phyloP scores from a whole-genome alignment of 805 yeast genomes.

The Metschnikowia anglica region DNA sequence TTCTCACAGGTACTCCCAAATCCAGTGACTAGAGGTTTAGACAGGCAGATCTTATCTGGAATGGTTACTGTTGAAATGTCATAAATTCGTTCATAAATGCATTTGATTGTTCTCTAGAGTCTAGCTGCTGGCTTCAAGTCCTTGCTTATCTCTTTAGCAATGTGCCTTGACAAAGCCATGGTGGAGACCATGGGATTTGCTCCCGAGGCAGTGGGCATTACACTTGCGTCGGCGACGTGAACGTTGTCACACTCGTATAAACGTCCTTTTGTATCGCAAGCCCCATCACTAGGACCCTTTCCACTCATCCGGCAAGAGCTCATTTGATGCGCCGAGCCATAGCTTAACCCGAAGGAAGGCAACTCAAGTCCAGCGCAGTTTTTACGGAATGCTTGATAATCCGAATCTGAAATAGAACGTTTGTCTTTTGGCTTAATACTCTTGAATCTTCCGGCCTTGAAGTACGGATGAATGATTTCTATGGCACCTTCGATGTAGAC shows the following conservation, averaged over 20 bases:
- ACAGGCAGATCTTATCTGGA: neutral
- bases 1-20: too few species aligned
- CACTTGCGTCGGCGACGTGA: conserved; percentile 50
- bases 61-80: neutral
- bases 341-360: conserved; percentile 28
- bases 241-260: conserved; percentile 49
- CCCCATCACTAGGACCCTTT: conserved; percentile 43
- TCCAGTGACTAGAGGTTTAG: too few species aligned
- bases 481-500: conserved; percentile 50
- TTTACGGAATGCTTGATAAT: conserved; percentile 41
- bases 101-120: conserved; percentile 18
- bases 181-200: conserved; percentile 54
- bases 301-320: conserved; percentile 52
- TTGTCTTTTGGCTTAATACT: conserved; percentile 34
- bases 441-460: conserved; percentile 38
- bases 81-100: neutral
- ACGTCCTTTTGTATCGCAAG: conserved; percentile 44
- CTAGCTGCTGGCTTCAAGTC: conserved; percentile 30
- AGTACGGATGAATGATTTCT: conserved; percentile 39
- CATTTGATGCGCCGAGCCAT: conserved; percentile 58
- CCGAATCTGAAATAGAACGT: conserved; percentile 42
- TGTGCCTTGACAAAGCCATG: conserved; percentile 47
- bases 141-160: conserved; percentile 38
- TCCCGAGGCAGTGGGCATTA: conserved; percentile 53
- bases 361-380: conserved; percentile 28